Evolutionary conservation across 129 eudicot species (phyloP).

Genomic region (Flaveria linearis): DNA sequence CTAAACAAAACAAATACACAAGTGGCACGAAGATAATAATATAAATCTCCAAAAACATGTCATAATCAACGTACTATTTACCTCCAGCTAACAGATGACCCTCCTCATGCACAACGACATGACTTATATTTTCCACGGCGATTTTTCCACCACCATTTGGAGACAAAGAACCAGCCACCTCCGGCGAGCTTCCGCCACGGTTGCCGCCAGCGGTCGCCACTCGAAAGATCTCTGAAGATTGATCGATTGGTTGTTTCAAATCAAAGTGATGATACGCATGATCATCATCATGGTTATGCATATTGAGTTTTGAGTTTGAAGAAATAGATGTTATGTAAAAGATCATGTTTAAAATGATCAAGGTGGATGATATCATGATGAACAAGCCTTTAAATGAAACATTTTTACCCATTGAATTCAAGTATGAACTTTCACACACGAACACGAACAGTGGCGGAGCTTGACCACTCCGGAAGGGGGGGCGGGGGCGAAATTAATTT

Average conservation of each 20-base stretch:
- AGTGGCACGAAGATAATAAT: no score
- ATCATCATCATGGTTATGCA: constrained; percentile 17
- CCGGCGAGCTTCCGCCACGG: constrained; percentile 16
- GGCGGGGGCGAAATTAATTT: no score
- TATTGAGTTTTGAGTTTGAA: constrained; percentile 28
- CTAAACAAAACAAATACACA: no score
- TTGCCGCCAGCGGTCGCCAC: neutral
- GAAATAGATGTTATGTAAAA: constrained; percentile 28
- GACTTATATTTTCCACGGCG: neutral
- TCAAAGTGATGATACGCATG: neutral
- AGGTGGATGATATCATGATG: constrained; percentile 37
- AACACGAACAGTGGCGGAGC: no score
- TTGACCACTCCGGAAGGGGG: no score
- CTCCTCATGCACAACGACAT: constrained; percentile 23
- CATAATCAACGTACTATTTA: no score
- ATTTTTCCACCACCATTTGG: neutral
- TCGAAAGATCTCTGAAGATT: neutral
- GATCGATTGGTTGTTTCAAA: constrained; percentile 18
- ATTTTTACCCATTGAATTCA: neutral
- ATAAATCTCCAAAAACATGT: no score
- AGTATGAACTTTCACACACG: constrained; percentile 10
- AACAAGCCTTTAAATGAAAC: constrained; percentile 33
- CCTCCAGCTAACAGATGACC: constrained; percentile 2
- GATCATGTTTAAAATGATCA: constrained; percentile 29
- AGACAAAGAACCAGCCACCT: constrained; percentile 5